phyloP scores from a whole-genome alignment of 148 eudicot genomes.

The Pharnaceum exiguum region DNA sequence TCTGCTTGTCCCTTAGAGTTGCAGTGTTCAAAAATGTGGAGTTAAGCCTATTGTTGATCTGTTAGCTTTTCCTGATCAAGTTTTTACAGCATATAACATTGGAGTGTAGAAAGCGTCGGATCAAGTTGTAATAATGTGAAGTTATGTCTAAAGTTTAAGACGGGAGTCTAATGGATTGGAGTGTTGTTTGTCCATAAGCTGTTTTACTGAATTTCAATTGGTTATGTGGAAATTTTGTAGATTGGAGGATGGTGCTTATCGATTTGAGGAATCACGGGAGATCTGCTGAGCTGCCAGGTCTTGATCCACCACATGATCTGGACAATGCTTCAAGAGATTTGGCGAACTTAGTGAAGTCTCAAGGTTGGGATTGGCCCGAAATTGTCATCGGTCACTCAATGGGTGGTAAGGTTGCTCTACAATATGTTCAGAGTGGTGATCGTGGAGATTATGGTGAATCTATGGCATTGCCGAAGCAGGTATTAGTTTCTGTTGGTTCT shows the following conservation, averaged over 20 bases:
- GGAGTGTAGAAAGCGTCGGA: too few relatives aligned
- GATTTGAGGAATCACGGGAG: conserved; percentile 90
- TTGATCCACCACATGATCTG: conserved; percentile 72
- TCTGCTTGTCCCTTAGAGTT: too few relatives aligned
- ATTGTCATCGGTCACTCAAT: conserved; percentile 89
- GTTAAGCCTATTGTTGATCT: too few relatives aligned
- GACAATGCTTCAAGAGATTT: conserved; percentile 85
- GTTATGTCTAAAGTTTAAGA: background rate
- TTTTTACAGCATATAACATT: too few relatives aligned
- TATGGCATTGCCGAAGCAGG: conserved; percentile 80
- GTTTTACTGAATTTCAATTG: background rate
- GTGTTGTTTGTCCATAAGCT: background rate
- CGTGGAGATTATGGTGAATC: conserved; percentile 62
- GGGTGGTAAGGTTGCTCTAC: conserved; percentile 95
- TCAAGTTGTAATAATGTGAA: too few relatives aligned
- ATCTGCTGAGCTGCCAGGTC: conserved; percentile 58
- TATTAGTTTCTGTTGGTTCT: conserved; percentile 3
- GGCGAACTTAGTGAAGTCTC: conserved; percentile 63
- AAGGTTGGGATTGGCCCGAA: conserved; percentile 94
- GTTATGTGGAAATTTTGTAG: conserved; percentile 27
- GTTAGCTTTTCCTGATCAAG: too few relatives aligned
- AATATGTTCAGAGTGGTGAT: conserved; percentile 65
- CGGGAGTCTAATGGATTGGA: background rate
- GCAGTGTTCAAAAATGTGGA: too few relatives aligned
- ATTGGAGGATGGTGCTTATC: conserved; percentile 82